Evolutionary conservation across 352 stramenopile genomes (phyloP).

Genomic region (Pythium guiyangense): DNA sequence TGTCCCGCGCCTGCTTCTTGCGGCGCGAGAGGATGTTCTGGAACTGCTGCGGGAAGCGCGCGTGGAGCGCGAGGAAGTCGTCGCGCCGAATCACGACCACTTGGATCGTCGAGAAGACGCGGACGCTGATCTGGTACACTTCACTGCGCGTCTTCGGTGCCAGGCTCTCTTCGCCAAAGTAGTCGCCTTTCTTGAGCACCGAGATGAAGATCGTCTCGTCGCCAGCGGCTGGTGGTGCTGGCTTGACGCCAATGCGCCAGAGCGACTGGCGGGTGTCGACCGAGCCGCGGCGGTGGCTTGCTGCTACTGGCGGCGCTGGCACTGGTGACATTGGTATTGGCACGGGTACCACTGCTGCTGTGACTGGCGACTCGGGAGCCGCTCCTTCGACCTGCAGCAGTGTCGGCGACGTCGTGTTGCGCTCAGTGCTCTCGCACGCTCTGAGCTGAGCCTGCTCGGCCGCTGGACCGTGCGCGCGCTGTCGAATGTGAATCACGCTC

Average conservation of each 20-base stretch:
- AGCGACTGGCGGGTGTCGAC: neutral
- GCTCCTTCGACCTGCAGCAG: neutral
- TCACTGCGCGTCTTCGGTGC: conserved; percentile 14
- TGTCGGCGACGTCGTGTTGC: neutral
- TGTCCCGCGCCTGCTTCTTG: conserved; percentile 9
- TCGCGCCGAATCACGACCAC: conserved; percentile 36
- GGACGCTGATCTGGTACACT: conserved; percentile 52
- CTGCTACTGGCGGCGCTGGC: no score
- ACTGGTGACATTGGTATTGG: no score
- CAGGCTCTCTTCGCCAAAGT: conserved; percentile 63
- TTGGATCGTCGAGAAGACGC: conserved; percentile 45
- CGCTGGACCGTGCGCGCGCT: neutral
- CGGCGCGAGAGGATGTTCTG: conserved; percentile 16
- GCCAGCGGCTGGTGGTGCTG: neutral
- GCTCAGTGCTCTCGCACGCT: no score
- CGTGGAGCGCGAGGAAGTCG: conserved; percentile 36
- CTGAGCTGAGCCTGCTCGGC: neutral
- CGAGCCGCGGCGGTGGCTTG: neutral
- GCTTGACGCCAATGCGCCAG: conserved; percentile 4
- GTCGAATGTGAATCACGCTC: neutral
- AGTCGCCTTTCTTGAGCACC: conserved; percentile 49
- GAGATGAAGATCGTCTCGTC: conserved; percentile 34
- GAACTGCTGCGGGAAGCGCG: conserved; percentile 39
- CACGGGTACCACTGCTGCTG: no score
- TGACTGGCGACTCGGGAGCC: neutral